Percentiles rank a stretch among this genome's conserved stretches.
Conservation (phyloP, 2,329 filamentous ascomycete genomes). For the Monilinia polystroma region DNA sequence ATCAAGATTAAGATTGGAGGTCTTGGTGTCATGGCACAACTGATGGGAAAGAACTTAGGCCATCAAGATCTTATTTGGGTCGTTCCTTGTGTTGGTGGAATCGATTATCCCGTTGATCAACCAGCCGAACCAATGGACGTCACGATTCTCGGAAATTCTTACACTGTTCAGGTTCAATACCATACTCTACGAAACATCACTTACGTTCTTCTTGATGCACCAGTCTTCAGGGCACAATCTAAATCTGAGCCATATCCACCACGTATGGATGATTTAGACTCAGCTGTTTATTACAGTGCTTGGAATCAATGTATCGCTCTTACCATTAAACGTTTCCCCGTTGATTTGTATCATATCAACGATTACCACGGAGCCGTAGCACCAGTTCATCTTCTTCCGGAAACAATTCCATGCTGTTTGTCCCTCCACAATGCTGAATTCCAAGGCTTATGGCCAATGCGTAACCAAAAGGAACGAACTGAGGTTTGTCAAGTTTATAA, state of each 20-base stretch:
- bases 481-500: constrained; percentile 67
- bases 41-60: constrained; percentile 60
- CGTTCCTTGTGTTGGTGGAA: constrained; percentile 60
- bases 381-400: constrained; percentile 62
- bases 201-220: constrained; percentile 60
- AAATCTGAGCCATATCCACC: constrained; percentile 63
- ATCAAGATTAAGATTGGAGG: constrained; percentile 73
- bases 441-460: constrained; percentile 67
- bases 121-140: constrained; percentile 61
- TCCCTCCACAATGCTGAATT: constrained; percentile 70
- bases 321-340: constrained; percentile 59
- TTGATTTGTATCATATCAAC: constrained; percentile 66
- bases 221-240: constrained; percentile 62
- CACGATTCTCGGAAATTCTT: constrained; percentile 58
- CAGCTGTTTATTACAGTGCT: constrained; percentile 66
- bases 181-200: constrained; percentile 64
- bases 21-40: constrained; percentile 67
- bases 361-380: constrained; percentile 64
- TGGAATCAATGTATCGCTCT: constrained; percentile 71
- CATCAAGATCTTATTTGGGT: constrained; percentile 67
- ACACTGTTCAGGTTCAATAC: constrained; percentile 63
- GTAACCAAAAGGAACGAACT: constrained; percentile 57
- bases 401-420: constrained; percentile 58
- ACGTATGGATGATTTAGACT: constrained; percentile 68
- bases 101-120: constrained; percentile 62